Base-by-base conservation (phyloP, 495 filamentous ascomycete genomes). In the Terfezia boudieri region DNA sequence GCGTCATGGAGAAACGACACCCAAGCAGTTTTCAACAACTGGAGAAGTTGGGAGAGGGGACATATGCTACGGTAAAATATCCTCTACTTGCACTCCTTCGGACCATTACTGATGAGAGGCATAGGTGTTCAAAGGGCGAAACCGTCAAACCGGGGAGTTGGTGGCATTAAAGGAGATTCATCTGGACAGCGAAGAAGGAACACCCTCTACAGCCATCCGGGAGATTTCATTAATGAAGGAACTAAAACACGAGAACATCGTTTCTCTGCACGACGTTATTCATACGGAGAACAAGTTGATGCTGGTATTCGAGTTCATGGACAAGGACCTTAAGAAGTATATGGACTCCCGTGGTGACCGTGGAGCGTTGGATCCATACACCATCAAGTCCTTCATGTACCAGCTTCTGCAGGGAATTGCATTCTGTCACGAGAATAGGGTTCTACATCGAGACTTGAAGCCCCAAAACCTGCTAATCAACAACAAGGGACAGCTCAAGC, bases 221-320 rank as follows among this genome's bases (percentile, higher is more conserved):
- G 90, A 98, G 69, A 98, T 98, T 64, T 94, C 86, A 0, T 73
- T 99, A 35, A 94, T 99, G 83, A 99, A 99, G 70, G 90, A 99
- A 69, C 77, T 96, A 63, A 96, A 94, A 68, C 86, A 99, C 69
- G 84, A 93, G 62, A 94, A 93, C 66, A 95, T 96, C 56, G 89
- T 99, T 55, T 88, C 84, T 51, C 81, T 99, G 1, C 82, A 96
- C 72, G 92, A 99, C 71, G 93, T 99, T 36, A 95, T 99, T 61
- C 90, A 99, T 66, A 96, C 90, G 54, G 90, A 99, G 69, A 94
- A 96, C 71, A 99, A 99, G 67, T 77, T 99, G 48, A 96, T 96
- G 86, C 82, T 99, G 38, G 90, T 99, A 12, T 94, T 95, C 60
- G 90, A 99, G 68, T 95, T 81, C 67, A 93, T 99, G 81, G 90